Evolutionary conservation across 73 alveolate species (phyloP), one percentile per base, ranked within the genome.

Genomic region (Paramecium bursaria): DNA sequence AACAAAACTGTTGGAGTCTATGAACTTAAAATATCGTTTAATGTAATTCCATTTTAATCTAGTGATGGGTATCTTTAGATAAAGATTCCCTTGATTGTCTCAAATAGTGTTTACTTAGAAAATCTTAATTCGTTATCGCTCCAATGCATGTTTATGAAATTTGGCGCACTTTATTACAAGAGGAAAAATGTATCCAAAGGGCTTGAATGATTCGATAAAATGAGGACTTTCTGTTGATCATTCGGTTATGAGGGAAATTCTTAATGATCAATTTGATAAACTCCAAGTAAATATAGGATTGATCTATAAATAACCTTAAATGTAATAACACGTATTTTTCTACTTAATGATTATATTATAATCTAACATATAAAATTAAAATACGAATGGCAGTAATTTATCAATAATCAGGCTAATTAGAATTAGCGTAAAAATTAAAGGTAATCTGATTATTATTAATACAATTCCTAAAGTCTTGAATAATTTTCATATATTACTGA

Each of bases 171-270:
- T 31, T 67, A 35, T 6, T 42, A 23, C 50, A 67, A 39, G 13
- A 15, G 35, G 27, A 11, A 67, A 39, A 79, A 39, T 47, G 49
- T 53, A 42, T 79, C 89, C 11, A 79, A 44, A 3, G 85, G 89
- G 21, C 89, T 79, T 15, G 89, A 53, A 35, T 79, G 80, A 49
- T 79, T 79, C 17, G 74, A 48, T 53, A 79, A 55, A 15, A 54
- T 73, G 2, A 79, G 19, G 23, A 31, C 35, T 79, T 74, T 82
- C 7, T 55, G 50, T 21, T 42, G 31, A 39, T 79, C 89, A 15
- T 79, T 11, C 21, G 46, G 4, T 61, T 79, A 50, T 44, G 74
- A 22, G 74, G 74, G 30, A 47, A 14, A n/a, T 48, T 30, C 33
- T 21, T 52, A 55, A 73, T 53, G 13, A 27, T 79, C 54, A 21